Evolutionary conservation across 148 eudicot genomes (phyloP), one percentile per base, ranked within the genome.

Genomic region (Heliosperma pusillum): DNA sequence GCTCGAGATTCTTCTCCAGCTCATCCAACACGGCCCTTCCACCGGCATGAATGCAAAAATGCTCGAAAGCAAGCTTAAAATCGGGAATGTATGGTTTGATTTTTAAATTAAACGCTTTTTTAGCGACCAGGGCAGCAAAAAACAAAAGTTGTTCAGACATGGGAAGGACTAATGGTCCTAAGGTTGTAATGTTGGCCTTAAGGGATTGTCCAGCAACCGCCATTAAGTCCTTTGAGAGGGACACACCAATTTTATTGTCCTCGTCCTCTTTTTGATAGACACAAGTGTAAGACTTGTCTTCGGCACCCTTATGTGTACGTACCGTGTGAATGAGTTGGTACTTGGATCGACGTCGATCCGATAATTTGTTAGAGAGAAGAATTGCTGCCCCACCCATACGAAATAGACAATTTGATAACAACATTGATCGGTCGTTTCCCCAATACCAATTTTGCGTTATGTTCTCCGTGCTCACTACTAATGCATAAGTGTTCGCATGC

Each of bases 381-480:
- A 84, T 84, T 27, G 87, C 87, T n/a, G 87, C 87, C 12, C 84
- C 87, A 10, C 87, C 87, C 87, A 81, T 81, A 0, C 87, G 84
- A 58, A 84, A 84, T 6, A 84, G 78, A 65, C 87, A 84, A 7
- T 81, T 81, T 33, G 87, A 81, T 53, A 84, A 25, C 7, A 84
- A 72, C 87, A 84, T 84, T 15, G 87, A 81, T n/a, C 87, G 71
- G 33, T 84, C 87, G 21, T 84, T 84, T 62, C 87, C 87, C 74
- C 69, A 78, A 16, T 84, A 84, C 84, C 87, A 84, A 13, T 84
- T 84, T 64, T 78, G 77, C 1, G 87, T 84, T 45, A 84, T 81
- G 77, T 84, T 84, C 78, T 84, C 87, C 10, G 77, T 84, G 87
- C 87, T 84, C 27, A 84, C 87, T 26, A 84, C 87, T 29, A 84